phyloP scores from a whole-genome alignment of 306 rosid species.

The Alnus glutinosa region DNA sequence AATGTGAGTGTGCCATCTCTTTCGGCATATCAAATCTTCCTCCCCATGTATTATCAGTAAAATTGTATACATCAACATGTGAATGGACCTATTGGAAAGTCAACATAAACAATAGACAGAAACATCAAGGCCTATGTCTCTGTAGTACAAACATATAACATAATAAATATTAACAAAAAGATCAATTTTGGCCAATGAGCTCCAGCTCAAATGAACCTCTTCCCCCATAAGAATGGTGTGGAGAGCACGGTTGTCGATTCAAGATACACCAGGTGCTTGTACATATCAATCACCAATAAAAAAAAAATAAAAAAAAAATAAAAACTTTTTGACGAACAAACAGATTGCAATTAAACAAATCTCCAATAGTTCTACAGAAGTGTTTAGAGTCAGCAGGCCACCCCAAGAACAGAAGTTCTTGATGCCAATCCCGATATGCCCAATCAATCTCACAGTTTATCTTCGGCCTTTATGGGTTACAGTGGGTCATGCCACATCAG shows the following conservation, averaged over 20 bases:
- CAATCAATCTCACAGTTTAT: slow-evolving; percentile 11
- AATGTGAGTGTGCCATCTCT: slow-evolving; percentile 95
- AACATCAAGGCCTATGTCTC: slow-evolving; percentile 7
- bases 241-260: background rate
- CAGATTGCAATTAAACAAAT: background rate
- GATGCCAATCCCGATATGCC: background rate
- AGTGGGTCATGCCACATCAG: too few relatives aligned
- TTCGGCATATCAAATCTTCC: slow-evolving; percentile 88
- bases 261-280: background rate
- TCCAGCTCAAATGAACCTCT: background rate
- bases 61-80: slow-evolving; percentile 84
- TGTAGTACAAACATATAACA: background rate
- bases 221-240: background rate
- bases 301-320: background rate
- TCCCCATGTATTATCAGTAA: slow-evolving; percentile 68
- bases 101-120: background rate
- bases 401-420: background rate
- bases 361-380: background rate
- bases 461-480: too few relatives aligned
- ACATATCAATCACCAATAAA: background rate
- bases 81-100: slow-evolving; percentile 69
- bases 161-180: background rate
- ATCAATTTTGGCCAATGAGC: background rate
- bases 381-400: background rate
- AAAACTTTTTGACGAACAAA: background rate